phyloP scores from a whole-genome alignment of 495 filamentous ascomycete genomes.

The Xylaria scruposa region DNA sequence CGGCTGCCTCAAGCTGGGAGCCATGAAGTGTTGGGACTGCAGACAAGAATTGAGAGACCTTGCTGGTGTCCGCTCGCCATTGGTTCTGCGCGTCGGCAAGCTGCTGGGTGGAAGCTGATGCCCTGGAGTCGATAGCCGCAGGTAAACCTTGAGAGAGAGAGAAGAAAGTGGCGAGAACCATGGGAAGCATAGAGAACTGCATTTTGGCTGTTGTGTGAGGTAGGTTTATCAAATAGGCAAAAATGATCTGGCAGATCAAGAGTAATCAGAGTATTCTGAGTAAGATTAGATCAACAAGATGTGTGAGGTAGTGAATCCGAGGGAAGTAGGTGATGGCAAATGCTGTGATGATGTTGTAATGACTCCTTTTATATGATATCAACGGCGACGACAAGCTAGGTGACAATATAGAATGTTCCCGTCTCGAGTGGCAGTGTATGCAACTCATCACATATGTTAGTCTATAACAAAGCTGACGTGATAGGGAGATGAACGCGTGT shows the following conservation, averaged over 20 bases:
- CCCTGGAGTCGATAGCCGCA: not conserved
- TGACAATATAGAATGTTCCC: not conserved
- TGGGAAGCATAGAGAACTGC: constrained; percentile 13
- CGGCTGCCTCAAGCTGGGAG: constrained; percentile 21
- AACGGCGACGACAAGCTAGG: not conserved
- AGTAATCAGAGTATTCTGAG: not conserved
- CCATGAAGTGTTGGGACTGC: constrained; percentile 28
- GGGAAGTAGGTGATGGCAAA: not conserved
- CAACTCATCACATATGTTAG: not conserved
- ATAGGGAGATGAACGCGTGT: not conserved
- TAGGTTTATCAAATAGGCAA: not conserved
- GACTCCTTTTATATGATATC: not conserved
- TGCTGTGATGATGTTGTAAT: constrained; percentile 3
- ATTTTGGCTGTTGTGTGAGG: constrained; percentile 6
- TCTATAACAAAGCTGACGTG: not conserved
- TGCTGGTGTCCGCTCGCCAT: constrained; percentile 25
- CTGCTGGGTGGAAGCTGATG: not conserved
- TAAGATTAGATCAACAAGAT: not conserved
- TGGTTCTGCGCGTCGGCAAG: constrained; percentile 11
- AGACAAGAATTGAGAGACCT: constrained; percentile 32
- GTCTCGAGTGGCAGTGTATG: constrained; percentile 1
- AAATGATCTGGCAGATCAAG: not conserved
- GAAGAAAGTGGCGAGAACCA: constrained; percentile 10
- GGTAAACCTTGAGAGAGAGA: constrained; percentile 5
- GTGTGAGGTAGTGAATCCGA: not conserved